These are phyloP conservation scores for Dendrocalamus latiflorus DNA, from an alignment of 202 grass and related monocot genomes.

Conservation along the genomic window DNA sequence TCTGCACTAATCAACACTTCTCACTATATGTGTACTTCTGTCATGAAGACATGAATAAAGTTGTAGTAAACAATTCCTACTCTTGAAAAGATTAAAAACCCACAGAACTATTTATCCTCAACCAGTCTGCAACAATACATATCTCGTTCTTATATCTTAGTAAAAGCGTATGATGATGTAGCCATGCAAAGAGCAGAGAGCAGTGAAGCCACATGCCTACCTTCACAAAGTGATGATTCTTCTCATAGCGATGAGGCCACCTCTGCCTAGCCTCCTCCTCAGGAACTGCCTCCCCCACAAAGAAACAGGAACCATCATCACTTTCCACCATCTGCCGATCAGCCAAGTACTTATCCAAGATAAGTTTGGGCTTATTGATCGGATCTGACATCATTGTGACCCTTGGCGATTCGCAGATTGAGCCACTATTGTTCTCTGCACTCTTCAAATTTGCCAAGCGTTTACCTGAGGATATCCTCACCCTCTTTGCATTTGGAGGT, in stretches of 20 bases:
- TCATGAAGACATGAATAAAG: slow-evolving; percentile 4
- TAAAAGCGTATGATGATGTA: background rate
- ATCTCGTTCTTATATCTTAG: slow-evolving; percentile 5
- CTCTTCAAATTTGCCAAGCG: slow-evolving; percentile 19
- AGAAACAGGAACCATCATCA: slow-evolving; percentile 38
- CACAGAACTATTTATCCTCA: background rate
- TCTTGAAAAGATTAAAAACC: background rate
- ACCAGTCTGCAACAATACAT: background rate
- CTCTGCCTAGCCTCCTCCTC: slow-evolving; percentile 60
- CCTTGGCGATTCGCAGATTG: background rate
- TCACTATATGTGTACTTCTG: background rate
- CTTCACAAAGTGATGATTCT: slow-evolving; percentile 31
- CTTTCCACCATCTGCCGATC: slow-evolving; percentile 27
- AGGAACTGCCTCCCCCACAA: slow-evolving; percentile 53
- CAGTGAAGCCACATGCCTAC: slow-evolving; percentile 16
- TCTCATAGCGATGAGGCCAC: slow-evolving; percentile 70
- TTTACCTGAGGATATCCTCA: slow-evolving; percentile 15
- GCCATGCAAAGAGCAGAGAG: background rate
- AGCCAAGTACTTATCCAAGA: slow-evolving; percentile 20
- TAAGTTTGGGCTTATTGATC: background rate
- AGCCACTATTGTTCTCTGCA: background rate
- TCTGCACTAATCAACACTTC: background rate
- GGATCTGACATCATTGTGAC: slow-evolving; percentile 10
- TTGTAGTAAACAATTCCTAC: slow-evolving; percentile 3
- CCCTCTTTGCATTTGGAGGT: slow-evolving; percentile 30